Percentiles rank a stretch among this genome's conserved stretches.
Conservation (phyloP, 495 filamentous ascomycete species). For the Annulohypoxylon bovei region DNA sequence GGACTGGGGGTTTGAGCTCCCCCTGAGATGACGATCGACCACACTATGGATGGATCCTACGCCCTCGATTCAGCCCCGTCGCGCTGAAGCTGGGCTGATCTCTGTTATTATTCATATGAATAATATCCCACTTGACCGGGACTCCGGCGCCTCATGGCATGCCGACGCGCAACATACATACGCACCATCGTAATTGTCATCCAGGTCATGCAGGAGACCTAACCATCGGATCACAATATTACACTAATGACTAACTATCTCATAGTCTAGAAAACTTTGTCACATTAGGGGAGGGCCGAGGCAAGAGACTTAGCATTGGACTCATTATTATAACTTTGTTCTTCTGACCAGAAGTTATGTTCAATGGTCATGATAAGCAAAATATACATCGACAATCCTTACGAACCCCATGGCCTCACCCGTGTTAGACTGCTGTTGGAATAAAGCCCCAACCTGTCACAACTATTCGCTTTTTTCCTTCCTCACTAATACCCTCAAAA, state of each 20-base stretch:
- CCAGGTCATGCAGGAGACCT: conserved; percentile 5
- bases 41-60: conserved; percentile 15
- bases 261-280: neutral
- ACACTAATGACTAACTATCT: neutral
- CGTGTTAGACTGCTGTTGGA: neutral
- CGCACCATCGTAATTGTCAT: conserved; percentile 4
- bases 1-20: conserved; percentile 1
- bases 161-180: conserved; percentile 6
- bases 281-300: neutral
- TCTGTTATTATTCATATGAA: neutral
- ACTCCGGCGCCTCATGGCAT: neutral
- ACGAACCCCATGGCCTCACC: neutral
- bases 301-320: neutral
- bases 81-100: conserved; percentile 18
- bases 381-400: neutral
- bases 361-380: neutral
- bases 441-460: neutral
- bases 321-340: neutral
- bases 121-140: neutral
- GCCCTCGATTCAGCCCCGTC: neutral
- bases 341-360: neutral
- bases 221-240: neutral
- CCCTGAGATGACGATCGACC: conserved; percentile 37
- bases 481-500: neutral
- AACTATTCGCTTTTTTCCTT: neutral